Percentiles rank a stretch among this genome's conserved stretches.
These are phyloP conservation scores for Eutrema salsugineum DNA, from an alignment of 441 rosid species.

Conservation along the genomic window DNA sequence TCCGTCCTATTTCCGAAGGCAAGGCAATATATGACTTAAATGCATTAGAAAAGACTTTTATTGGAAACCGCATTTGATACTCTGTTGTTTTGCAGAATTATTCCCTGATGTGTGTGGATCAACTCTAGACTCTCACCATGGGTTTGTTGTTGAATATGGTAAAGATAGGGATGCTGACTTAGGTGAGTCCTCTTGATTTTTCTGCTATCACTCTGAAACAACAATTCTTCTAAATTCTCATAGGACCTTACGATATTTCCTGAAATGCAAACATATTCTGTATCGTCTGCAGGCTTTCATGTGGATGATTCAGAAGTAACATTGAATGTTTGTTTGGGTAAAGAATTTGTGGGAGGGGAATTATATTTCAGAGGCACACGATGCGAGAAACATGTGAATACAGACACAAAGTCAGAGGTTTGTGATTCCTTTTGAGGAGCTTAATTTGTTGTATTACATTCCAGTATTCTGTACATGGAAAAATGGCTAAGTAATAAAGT, in stretches of 20 bases:
- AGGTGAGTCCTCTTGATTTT: conserved; percentile 39
- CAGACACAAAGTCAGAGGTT: conserved; percentile 61
- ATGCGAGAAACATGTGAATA: conserved; percentile 78
- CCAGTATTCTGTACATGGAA: neutral
- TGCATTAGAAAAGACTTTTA: neutral
- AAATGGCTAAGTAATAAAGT: neutral
- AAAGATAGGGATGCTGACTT: conserved; percentile 67
- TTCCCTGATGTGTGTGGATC: conserved; percentile 70
- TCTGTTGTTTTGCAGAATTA: conserved; percentile 47
- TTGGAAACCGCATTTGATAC: conserved; percentile 5
- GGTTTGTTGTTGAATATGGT: conserved; percentile 84
- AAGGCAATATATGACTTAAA: conserved; percentile 33
- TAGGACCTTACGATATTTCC: conserved; percentile 2
- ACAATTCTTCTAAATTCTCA: conserved; percentile 46
- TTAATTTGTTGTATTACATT: neutral
- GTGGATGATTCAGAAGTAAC: conserved; percentile 92
- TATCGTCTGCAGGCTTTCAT: conserved; percentile 57
- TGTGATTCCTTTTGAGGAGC: conserved; percentile 21
- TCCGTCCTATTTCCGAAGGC: conserved; percentile 57
- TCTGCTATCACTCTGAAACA: conserved; percentile 47
- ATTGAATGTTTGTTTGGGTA: conserved; percentile 85
- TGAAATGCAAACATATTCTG: conserved; percentile 17
- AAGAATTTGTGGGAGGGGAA: conserved; percentile 81
- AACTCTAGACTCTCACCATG: conserved; percentile 91
- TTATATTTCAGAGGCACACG: conserved; percentile 76